Percentiles rank a stretch among this genome's conserved stretches.
phyloP scores from a whole-genome alignment of 208 protist genomes.

The Blastocrithidia nonstop region DNA sequence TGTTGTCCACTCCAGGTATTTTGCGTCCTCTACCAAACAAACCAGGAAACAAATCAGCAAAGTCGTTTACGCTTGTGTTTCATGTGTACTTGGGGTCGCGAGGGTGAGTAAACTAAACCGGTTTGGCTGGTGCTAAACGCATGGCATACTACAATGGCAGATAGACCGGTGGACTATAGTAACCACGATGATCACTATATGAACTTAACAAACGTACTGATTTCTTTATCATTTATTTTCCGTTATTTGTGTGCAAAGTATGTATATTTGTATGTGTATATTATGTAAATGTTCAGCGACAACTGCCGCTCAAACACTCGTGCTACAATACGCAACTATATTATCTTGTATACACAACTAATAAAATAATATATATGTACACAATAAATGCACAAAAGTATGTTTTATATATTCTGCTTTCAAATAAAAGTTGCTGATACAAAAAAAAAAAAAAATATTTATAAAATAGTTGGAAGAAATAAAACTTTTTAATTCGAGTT shows the following conservation, averaged over 20 bases:
- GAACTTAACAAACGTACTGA: constrained; percentile 27
- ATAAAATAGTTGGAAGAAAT: not conserved
- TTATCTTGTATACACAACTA: not conserved
- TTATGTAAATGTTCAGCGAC: no score
- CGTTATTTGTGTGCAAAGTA: not conserved
- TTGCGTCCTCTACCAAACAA: constrained; percentile 60
- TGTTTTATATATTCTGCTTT: not conserved
- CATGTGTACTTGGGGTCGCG: constrained; percentile 76
- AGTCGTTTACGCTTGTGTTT: constrained; percentile 63
- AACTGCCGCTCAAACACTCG: no score
- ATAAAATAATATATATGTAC: not conserved
- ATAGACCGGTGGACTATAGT: constrained; percentile 74
- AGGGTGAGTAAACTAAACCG: constrained; percentile 64
- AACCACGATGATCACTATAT: constrained; percentile 62
- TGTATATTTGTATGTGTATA: no score
- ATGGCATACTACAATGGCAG: constrained; percentile 78
- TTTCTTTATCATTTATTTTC: constrained; percentile 24
- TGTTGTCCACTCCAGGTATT: constrained; percentile 64
- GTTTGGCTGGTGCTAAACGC: constrained; percentile 69
- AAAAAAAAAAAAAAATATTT: constrained; percentile 1
- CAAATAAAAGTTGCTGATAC: constrained; percentile 1
- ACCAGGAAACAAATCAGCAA: constrained; percentile 56
- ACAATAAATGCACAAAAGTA: not conserved
- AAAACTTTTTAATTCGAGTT: not conserved
- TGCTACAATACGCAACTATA: not conserved